Conservation (phyloP, 225 moss, liverwort and hornwort genomes). For the Physcomitrellopsis africana region DNA sequence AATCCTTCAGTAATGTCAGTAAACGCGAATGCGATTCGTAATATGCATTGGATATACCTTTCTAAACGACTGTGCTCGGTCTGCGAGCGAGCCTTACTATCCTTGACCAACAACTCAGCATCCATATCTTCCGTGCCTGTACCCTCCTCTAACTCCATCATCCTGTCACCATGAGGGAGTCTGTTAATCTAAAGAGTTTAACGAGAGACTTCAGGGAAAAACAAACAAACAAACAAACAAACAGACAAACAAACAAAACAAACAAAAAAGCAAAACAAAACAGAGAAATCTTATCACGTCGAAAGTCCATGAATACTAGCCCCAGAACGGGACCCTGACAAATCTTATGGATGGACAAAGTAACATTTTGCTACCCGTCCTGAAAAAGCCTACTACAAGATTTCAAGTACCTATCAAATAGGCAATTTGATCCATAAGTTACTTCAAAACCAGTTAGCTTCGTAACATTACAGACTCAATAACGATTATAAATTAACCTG, state of each 20-base stretch:
- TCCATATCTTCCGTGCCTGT: slow-evolving; percentile 72
- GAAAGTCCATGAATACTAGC: slow-evolving; percentile 19
- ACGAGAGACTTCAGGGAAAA: slow-evolving; percentile 1
- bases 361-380: neutral
- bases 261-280: slow-evolving; percentile 18
- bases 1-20: slow-evolving; percentile 21
- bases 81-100: slow-evolving; percentile 51
- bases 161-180: slow-evolving; percentile 49
- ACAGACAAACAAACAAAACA: neutral
- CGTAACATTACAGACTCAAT: slow-evolving; percentile 5
- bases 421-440: neutral
- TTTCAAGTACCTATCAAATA: slow-evolving; percentile 15
- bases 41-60: slow-evolving; percentile 39
- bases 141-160: slow-evolving; percentile 70
- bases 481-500: slow-evolving; percentile 15
- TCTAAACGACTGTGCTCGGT: slow-evolving; percentile 31
- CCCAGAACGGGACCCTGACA: neutral
- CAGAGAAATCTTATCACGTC: slow-evolving; percentile 12
- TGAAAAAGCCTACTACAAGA: neutral
- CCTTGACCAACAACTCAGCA: slow-evolving; percentile 57
- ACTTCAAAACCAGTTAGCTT: neutral
- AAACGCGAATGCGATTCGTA: slow-evolving; percentile 2
- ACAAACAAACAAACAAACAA: too few species aligned
- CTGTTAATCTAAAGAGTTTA: neutral
- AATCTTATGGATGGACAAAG: slow-evolving; percentile 20